These are phyloP conservation scores for Trichoderma brevicompactum DNA, from an alignment of 2,329 filamentous ascomycete genomes.

Conservation along the genomic window DNA sequence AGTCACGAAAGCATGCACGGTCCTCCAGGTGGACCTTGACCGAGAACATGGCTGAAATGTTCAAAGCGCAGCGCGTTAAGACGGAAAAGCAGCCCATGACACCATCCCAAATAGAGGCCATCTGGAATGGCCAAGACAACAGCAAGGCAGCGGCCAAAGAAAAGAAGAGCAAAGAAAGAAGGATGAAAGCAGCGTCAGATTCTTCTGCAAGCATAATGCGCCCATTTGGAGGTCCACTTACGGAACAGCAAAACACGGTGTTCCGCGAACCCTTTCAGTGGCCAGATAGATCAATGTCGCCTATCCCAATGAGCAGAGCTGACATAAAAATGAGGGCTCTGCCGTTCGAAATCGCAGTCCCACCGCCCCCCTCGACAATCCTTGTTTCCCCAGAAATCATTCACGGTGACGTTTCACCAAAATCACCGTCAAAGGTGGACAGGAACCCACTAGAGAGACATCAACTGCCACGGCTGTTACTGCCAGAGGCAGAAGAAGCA, in stretches of 20 bases:
- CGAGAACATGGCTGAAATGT: slow-evolving; percentile 61
- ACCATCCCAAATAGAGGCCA: slow-evolving; percentile 53
- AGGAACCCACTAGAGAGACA: background rate
- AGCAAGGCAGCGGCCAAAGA: slow-evolving; percentile 10
- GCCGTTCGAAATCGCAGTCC: slow-evolving; percentile 27
- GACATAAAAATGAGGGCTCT: slow-evolving; percentile 21
- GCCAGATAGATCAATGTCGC: slow-evolving; percentile 4
- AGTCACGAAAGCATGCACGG: slow-evolving; percentile 31
- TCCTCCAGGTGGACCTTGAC: slow-evolving; percentile 56
- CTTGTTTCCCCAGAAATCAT: slow-evolving; percentile 23
- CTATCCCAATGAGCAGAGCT: slow-evolving; percentile 17
- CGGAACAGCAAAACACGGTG: background rate
- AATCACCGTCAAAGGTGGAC: slow-evolving; percentile 25
- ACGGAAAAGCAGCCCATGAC: slow-evolving; percentile 62
- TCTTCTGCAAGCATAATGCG: slow-evolving; percentile 7
- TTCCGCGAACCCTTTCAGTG: slow-evolving; percentile 23
- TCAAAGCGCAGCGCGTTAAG: slow-evolving; percentile 60
- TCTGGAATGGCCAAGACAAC: slow-evolving; percentile 29
- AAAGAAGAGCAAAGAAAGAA: slow-evolving; percentile 22
- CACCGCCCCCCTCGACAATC: slow-evolving; percentile 21
- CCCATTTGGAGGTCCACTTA: background rate
- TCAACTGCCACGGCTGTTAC: background rate
- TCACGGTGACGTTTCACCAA: slow-evolving; percentile 20
- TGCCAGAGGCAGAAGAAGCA: background rate
- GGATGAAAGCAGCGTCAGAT: slow-evolving; percentile 22